A percentile compares a stretch with the other conserved stretches of the same genome.
Conservation (phyloP, 2,329 filamentous ascomycete genomes). For the Aaosphaeria pasadenensis region DNA sequence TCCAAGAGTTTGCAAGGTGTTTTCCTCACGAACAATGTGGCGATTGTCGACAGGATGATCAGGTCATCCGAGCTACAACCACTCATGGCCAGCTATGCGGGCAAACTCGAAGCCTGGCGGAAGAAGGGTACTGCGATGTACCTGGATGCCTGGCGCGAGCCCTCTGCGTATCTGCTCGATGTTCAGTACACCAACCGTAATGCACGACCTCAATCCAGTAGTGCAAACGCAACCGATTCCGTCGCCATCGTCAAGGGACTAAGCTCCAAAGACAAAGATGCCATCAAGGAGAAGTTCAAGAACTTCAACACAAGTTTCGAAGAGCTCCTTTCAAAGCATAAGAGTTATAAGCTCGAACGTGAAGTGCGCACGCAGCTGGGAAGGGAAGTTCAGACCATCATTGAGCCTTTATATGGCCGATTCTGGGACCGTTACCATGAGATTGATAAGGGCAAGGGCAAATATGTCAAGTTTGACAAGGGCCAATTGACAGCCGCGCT, state of each 20-base stretch:
- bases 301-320: conserved; percentile 90
- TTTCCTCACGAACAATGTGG: conserved; percentile 85
- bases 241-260: conserved; percentile 79
- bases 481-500: conserved; percentile 65
- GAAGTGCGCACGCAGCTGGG: conserved; percentile 80
- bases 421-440: conserved; percentile 99
- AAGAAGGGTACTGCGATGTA: conserved; percentile 84
- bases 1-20: conserved; percentile 75
- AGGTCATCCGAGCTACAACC: conserved; percentile 73
- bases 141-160: conserved; percentile 82
- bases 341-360: conserved; percentile 80
- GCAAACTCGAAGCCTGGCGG: conserved; percentile 77
- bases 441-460: conserved; percentile 95
- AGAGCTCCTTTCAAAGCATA: conserved; percentile 79
- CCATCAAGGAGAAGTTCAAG: conserved; percentile 93
- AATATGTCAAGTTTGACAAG: conserved; percentile 98
- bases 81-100: conserved; percentile 62
- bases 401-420: conserved; percentile 89
- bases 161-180: conserved; percentile 78
- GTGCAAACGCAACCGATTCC: conserved; percentile 60
- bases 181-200: conserved; percentile 83
- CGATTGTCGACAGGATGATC: conserved; percentile 81
- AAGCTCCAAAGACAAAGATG: conserved; percentile 87
- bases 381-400: conserved; percentile 82
- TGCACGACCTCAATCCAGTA: conserved; percentile 63